Evolutionary conservation across 306 rosid genomes (phyloP).

Genomic region (Gleditsia sinensis): DNA sequence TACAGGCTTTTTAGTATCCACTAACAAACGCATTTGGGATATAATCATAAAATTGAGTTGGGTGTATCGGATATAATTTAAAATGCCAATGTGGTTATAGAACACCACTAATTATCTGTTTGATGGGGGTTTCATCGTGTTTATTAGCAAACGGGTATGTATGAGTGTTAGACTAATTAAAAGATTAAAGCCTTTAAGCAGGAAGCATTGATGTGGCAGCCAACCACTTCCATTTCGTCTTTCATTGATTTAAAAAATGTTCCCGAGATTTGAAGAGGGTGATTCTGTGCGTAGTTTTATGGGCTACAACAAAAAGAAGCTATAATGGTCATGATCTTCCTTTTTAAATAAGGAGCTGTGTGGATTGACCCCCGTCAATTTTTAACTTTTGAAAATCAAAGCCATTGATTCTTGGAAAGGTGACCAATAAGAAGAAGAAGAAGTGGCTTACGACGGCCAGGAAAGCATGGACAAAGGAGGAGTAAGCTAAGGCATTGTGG

Average conservation of each 20-base stretch:
- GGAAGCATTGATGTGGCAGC: slow-evolving; percentile 30
- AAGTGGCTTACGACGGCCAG: no score
- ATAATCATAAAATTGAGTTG: background rate
- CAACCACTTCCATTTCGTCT: slow-evolving; percentile 19
- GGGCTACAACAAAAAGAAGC: slow-evolving; percentile 5
- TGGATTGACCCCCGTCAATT: no score
- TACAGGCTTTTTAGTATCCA: no score
- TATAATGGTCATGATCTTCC: slow-evolving; percentile 36
- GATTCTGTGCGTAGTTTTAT: background rate
- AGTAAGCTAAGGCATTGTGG: background rate
- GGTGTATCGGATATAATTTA: no score
- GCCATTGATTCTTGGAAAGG: background rate
- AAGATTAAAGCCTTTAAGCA: slow-evolving; percentile 15
- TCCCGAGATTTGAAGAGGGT: slow-evolving; percentile 12
- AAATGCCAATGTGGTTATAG: no score
- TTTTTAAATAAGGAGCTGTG: slow-evolving; percentile 6
- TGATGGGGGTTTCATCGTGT: slow-evolving; percentile 17
- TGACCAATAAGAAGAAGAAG: background rate
- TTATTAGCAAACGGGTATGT: slow-evolving; percentile 8
- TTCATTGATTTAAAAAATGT: slow-evolving; percentile 18
- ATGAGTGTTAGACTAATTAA: slow-evolving; percentile 18
- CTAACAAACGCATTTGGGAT: no score
- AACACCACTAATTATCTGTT: no score
- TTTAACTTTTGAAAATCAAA: background rate
- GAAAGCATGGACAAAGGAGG: no score